Base-by-base conservation (phyloP, 768 basidiomycete species). In the Termitomyces sp. region DNA sequence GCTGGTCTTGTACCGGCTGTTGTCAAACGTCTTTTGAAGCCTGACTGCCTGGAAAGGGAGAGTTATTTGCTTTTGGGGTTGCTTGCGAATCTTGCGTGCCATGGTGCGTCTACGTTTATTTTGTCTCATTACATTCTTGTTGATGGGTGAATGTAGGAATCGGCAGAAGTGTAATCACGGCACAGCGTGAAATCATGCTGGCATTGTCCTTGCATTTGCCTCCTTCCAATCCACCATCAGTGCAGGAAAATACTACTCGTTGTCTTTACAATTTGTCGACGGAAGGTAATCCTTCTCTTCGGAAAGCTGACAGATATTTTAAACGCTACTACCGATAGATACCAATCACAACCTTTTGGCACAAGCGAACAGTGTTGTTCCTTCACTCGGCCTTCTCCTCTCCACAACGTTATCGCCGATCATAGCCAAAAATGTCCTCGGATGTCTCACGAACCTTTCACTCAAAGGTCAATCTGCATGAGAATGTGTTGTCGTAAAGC, bases 181-280 rank as follows among this genome's bases (percentile, higher is more conserved):
- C 20, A 1, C 61, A 66, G 40, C 53, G 59, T 31, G 47, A 63
- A 17, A 20, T 51, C 4, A 59, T 66, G 29, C 43, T 43, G 32
- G 61, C 57, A 12, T 57, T 66, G 38, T 32, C 36, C 32, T 38
- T 38, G 20, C 62, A 40, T 43, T 17, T 66, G 29, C 11, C 43
- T 8, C 37, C 52, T 10, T 48, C 50, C 29, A 47, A 46, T 15
- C 46, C 63, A n/a, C 12, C 37, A n/a, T 37, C 61, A 11, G 60
- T 59, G 38, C 61, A 58, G 37, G 66, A 66, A 40, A 62, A 65
- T 17, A 47, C 61, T 12, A 65, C 61, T 36, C 61, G 65, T 38
- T 66, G 60, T 45, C 32, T 66, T n/a, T 66, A 66, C 48, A 64
- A 66, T 42, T 25, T 66, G 9, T 66, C 65, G n/a, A 66, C 65